Evolutionary conservation across 2,329 filamentous ascomycete genomes (phyloP).

Genomic region (Canariomyces notabilis): DNA sequence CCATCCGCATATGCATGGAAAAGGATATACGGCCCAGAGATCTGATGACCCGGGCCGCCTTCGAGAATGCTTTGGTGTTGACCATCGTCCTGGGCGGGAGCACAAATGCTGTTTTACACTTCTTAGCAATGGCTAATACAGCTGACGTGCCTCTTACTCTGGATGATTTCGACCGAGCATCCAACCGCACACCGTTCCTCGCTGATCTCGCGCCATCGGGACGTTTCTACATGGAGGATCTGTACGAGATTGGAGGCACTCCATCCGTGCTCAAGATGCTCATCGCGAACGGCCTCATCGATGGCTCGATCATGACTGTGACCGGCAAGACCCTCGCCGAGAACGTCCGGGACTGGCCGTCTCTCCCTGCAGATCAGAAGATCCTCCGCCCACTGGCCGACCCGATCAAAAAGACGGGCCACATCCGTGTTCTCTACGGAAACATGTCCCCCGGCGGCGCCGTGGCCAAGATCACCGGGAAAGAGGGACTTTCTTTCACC

Average conservation of each 20-base stretch:
- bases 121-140: constrained; percentile 84
- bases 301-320: constrained; percentile 74
- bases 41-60: constrained; percentile 71
- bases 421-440: constrained; percentile 81
- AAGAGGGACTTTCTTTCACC: constrained; percentile 78
- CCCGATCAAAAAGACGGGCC: constrained; percentile 76
- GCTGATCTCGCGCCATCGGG: constrained; percentile 82
- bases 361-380: constrained; percentile 69
- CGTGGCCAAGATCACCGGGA: constrained; percentile 94
- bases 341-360: constrained; percentile 73
- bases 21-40: constrained; percentile 76
- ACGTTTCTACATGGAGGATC: constrained; percentile 76
- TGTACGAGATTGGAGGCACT: constrained; percentile 80
- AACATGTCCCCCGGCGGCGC: constrained; percentile 85
- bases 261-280: constrained; percentile 82
- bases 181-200: constrained; percentile 78
- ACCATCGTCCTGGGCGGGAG: constrained; percentile 90
- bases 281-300: constrained; percentile 67
- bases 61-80: constrained; percentile 84
- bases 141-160: constrained; percentile 72
- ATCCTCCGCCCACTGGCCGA: constrained; percentile 73
- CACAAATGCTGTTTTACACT: constrained; percentile 84
- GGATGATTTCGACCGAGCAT: constrained; percentile 77
- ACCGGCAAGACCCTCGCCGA: constrained; percentile 80
- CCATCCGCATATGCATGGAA: constrained; percentile 75